These are phyloP conservation scores for Aegle marmelos DNA, from an alignment of 345 rosid genomes.

Conservation along the genomic window DNA sequence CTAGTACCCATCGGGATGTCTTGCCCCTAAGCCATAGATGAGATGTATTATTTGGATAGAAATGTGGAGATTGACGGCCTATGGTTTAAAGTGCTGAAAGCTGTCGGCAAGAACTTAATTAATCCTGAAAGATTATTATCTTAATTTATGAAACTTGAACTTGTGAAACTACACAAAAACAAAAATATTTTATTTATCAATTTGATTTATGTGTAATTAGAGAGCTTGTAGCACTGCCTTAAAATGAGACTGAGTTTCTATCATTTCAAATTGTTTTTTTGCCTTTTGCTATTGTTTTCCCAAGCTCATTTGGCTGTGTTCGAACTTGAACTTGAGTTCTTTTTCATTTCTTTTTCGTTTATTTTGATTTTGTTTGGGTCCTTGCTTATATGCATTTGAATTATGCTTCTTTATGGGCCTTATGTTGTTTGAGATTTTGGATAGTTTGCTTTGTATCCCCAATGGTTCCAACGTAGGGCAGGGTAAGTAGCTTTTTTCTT, in stretches of 20 bases:
- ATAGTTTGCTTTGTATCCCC: background rate
- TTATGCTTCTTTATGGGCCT: background rate
- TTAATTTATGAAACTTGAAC: no score
- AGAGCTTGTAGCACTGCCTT: background rate
- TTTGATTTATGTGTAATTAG: background rate
- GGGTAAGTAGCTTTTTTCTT: background rate
- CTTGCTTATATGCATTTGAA: background rate
- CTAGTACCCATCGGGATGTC: no score
- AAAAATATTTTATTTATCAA: background rate
- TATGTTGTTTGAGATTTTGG: background rate
- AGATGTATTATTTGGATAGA: no score
- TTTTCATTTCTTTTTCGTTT: background rate
- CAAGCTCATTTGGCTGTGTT: background rate
- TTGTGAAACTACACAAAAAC: no score
- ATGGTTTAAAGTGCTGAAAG: no score
- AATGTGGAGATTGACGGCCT: no score
- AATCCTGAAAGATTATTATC: background rate
- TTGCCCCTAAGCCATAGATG: no score
- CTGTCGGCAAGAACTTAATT: background rate
- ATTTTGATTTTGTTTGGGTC: background rate
- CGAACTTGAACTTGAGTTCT: background rate
- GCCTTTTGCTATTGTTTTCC: background rate
- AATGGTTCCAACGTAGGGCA: no score
- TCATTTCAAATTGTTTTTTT: background rate
- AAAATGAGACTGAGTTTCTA: no score